Conservation (phyloP, 2,329 filamentous ascomycete genomes). For the Sclerotinia trifoliorum region DNA sequence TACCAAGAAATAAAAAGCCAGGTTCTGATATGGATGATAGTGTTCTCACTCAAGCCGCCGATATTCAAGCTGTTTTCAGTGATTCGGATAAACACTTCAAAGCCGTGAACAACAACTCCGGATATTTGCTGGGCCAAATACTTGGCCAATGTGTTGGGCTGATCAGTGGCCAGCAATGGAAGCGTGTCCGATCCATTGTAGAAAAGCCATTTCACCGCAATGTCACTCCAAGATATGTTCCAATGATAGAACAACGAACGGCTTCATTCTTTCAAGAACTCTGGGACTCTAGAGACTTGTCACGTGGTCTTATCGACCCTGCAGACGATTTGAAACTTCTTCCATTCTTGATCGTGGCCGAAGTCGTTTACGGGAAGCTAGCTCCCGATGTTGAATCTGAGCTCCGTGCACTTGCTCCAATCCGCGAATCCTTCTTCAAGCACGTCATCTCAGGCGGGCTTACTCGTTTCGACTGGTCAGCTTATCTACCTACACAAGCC, state of each 20-base stretch:
- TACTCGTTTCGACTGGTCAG: slow-evolving; percentile 35
- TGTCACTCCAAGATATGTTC: slow-evolving; percentile 11
- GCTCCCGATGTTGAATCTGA: slow-evolving; percentile 30
- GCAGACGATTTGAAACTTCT: slow-evolving; percentile 35
- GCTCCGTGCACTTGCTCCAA: slow-evolving; percentile 33
- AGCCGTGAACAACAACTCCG: slow-evolving; percentile 45
- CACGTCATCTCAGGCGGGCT: slow-evolving; percentile 42
- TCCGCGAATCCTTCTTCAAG: slow-evolving; percentile 41
- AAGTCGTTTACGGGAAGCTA: slow-evolving; percentile 43
- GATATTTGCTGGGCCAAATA: slow-evolving; percentile 42
- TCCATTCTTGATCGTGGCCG: slow-evolving; percentile 44
- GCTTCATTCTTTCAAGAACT: slow-evolving; percentile 25
- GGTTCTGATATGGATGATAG: slow-evolving; percentile 29
- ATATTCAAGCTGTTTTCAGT: slow-evolving; percentile 43
- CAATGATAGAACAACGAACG: slow-evolving; percentile 15
- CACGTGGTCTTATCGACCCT: slow-evolving; percentile 28
- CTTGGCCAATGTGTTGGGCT: slow-evolving; percentile 47
- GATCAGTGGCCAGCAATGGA: slow-evolving; percentile 41
- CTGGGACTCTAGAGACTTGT: slow-evolving; percentile 1
- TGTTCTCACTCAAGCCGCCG: slow-evolving; percentile 41
- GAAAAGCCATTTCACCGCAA: slow-evolving; percentile 26
- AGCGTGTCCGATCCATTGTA: slow-evolving; percentile 30
- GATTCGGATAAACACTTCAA: slow-evolving; percentile 48
- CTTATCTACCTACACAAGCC: slow-evolving; percentile 36
- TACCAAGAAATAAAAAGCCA: not conserved